Percentiles rank a stretch among this genome's conserved stretches.
These are phyloP conservation scores for Curvularia spicifera DNA, from an alignment of 2,329 filamentous ascomycete species.

Conservation along the genomic window DNA sequence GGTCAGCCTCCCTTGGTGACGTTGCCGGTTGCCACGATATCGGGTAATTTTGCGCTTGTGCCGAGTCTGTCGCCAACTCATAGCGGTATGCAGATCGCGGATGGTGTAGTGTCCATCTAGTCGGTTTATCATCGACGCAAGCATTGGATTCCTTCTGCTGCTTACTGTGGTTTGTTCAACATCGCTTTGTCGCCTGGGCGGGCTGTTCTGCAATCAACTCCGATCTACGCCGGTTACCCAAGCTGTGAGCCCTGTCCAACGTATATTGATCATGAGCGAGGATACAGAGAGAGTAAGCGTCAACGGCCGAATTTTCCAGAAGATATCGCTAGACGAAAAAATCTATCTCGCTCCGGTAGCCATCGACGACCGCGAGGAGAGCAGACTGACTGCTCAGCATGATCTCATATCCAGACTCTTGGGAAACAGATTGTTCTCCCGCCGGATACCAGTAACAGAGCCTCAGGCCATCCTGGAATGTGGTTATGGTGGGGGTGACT, in stretches of 20 bases:
- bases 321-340: slow-evolving; percentile 44
- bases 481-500: slow-evolving; percentile 50
- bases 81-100: slow-evolving; percentile 9
- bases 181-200: not conserved
- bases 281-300: slow-evolving; percentile 37
- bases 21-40: slow-evolving; percentile 26
- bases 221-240: not conserved
- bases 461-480: slow-evolving; percentile 49
- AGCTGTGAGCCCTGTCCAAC: not conserved
- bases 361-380: slow-evolving; percentile 47
- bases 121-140: slow-evolving; percentile 1
- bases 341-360: slow-evolving; percentile 51
- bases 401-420: slow-evolving; percentile 42
- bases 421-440: slow-evolving; percentile 38
- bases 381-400: slow-evolving; percentile 46
- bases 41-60: slow-evolving; percentile 20
- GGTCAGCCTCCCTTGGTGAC: slow-evolving; percentile 21
- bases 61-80: slow-evolving; percentile 21
- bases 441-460: slow-evolving; percentile 32
- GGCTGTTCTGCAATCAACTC: not conserved
- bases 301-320: slow-evolving; percentile 50
- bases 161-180: not conserved
- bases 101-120: slow-evolving; percentile 7
- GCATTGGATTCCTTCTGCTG: slow-evolving; percentile 1
- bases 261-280: slow-evolving; percentile 23